Evolutionary conservation across 495 filamentous ascomycete species (phyloP).

Genomic region (Tuber borchii): DNA sequence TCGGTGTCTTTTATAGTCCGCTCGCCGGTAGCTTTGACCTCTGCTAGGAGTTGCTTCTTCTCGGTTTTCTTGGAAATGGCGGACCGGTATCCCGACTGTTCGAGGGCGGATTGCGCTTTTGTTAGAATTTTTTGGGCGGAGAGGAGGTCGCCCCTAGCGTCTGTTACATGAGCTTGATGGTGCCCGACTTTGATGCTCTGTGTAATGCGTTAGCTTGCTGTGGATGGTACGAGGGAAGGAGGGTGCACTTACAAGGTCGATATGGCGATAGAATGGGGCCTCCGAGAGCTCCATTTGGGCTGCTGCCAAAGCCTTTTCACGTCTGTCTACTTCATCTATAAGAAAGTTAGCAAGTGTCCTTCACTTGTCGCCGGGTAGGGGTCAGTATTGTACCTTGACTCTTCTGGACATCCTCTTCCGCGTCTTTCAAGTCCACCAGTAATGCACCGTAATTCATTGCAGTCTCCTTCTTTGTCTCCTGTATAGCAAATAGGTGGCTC

Average conservation of each 20-base stretch:
- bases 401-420: constrained; percentile 8
- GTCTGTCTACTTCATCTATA: constrained; percentile 10
- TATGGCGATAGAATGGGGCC: constrained; percentile 15
- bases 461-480: constrained; percentile 33
- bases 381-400: constrained; percentile 20
- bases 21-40: constrained; percentile 6
- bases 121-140: constrained; percentile 14
- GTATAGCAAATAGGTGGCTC: constrained; percentile 16
- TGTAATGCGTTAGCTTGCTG: not conserved
- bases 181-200: constrained; percentile 24
- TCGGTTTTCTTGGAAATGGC: constrained; percentile 15
- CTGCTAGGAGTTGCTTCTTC: constrained; percentile 17
- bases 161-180: constrained; percentile 11
- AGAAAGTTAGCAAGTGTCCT: constrained; percentile 1
- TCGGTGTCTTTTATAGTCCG: constrained; percentile 13
- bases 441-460: constrained; percentile 24
- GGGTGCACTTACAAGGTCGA: constrained; percentile 14
- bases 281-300: constrained; percentile 10
- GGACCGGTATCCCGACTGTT: constrained; percentile 19
- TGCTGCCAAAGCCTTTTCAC: constrained; percentile 10
- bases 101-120: constrained; percentile 13
- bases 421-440: constrained; percentile 19
- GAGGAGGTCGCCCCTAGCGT: constrained; percentile 8
- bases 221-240: not conserved
- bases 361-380: not conserved